These are phyloP conservation scores for Rhizopus arrhizus DNA, from an alignment of 371 early-diverging fungal genomes.

Conservation along the genomic window DNA sequence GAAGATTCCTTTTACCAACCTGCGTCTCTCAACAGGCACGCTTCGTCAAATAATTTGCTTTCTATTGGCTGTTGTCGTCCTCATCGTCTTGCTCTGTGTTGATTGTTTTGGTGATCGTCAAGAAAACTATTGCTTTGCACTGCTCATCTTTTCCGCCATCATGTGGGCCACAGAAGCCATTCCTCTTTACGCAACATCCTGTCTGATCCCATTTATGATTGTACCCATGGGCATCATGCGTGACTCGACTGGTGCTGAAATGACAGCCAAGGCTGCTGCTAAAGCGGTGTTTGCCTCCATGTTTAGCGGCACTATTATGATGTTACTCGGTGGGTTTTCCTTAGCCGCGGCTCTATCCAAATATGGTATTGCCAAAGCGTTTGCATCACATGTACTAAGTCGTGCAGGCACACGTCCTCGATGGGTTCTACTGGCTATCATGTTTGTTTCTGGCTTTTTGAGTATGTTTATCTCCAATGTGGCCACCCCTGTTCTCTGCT, in stretches of 20 bases:
- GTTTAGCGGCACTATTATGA: slow-evolving; percentile 95
- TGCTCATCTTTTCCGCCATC: slow-evolving; percentile 63
- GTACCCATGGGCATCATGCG: slow-evolving; percentile 75
- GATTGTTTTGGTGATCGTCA: slow-evolving; percentile 59
- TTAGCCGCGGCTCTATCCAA: slow-evolving; percentile 71
- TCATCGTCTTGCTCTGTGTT: slow-evolving; percentile 57
- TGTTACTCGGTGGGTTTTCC: slow-evolving; percentile 93
- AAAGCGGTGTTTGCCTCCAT: slow-evolving; percentile 85
- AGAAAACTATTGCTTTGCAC: slow-evolving; percentile 67
- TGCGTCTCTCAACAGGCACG: slow-evolving; percentile 28
- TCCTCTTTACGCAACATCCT: slow-evolving; percentile 81
- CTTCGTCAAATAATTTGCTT: slow-evolving; percentile 36
- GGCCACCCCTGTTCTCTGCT: slow-evolving; percentile 85
- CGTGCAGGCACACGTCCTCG: slow-evolving; percentile 73
- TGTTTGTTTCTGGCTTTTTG: slow-evolving; percentile 75
- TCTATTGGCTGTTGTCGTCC: slow-evolving; percentile 51
- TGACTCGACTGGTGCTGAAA: slow-evolving; percentile 42
- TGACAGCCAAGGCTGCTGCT: slow-evolving; percentile 76
- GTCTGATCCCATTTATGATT: slow-evolving; percentile 76
- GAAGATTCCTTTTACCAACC: slow-evolving; percentile 43
- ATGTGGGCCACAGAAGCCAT: slow-evolving; percentile 77
- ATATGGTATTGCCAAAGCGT: slow-evolving; percentile 72
- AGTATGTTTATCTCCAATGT: slow-evolving; percentile 85
- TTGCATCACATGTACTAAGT: slow-evolving; percentile 69
- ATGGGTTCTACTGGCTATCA: slow-evolving; percentile 71